Evolutionary conservation across 768 basidiomycete genomes (phyloP), one percentile per base, ranked within the genome.

Genomic region (Suillus ampliporus): DNA sequence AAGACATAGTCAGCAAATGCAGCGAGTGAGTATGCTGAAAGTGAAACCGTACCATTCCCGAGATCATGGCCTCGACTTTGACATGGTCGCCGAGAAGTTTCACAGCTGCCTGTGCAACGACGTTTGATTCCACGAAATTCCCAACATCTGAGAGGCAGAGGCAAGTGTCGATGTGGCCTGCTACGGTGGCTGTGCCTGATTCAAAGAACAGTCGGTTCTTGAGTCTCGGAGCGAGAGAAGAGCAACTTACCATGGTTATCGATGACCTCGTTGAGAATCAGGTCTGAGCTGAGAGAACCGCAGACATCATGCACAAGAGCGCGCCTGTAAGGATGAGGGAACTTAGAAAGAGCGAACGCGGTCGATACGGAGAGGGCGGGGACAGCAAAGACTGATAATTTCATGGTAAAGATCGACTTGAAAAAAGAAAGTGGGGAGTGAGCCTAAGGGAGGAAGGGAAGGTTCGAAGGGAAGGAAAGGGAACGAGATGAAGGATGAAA

Each of bases 91-190:
- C 74, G 13, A 72, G 66, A 11, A 72, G 63, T 54, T 65, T 61
- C 43, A 58, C 61, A 11, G 71, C 76, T 23, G 59, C 60, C 43
- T 71, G 61, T 15, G 70, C 65, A 28, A 72, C 67, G 13, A 57
- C 52, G 38, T 70, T 72, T 51, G 67, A 66, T 31, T 67, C 53
- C 46, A 77, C 50, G 53, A 78, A 70, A 6, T 19, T 41, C 3
- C 60, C 52, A 17, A 77, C 65, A 40, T 69, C 66, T 3, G 78
- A 73, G 34, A 71, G 23, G 28, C 78, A 79, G 21, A 77, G 53
- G 47, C 70, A 72, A 15, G 71, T 23, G 28, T 73, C 62, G 59
- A 79, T 63, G 48, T 50, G 72, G 43, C 76, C 74, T 26, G 70
- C 69, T 21, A 64, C 34, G 34, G 68, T 65, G 2, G 64, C n/a